Evolutionary conservation across 1,284 basidiomycete species (phyloP), one percentile per base, ranked within the genome.

Genomic region (Hemileia vastatrix): DNA sequence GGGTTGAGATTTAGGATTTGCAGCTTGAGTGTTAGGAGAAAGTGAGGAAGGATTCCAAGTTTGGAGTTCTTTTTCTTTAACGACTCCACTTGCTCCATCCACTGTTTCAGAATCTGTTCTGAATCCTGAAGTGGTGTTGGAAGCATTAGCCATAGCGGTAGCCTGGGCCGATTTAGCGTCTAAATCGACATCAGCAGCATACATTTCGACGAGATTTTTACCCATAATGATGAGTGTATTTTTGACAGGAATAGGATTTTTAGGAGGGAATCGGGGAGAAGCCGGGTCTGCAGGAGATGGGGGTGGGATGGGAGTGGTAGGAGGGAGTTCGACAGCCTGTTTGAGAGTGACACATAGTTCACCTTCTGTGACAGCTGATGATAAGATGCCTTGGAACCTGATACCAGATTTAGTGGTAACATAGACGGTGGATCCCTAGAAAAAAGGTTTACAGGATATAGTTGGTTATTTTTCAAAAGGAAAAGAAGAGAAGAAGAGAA

Each of bases 61-160:
- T 73, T 90, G 85, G 49, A 94, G 79, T 70, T 90, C 89, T 59
- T 90, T 86, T 71, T 90, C 87, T 53, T 83, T 83, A 31, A 67
- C 65, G 54, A 58, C 61, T 13, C 79, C 70, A 18, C 76, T 76
- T 57, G 79, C 59, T 1, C 71, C 80, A 67, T 81, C 81, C 68
- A 83, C 84, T 71, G 95, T 94, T 70, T 94, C 91, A 18, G 83
- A 80, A 74, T 95, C 91, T 27, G 90, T 95, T 68, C 87, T 83
- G 81, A 95, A 93, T 3, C 31, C 44, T n/a, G 32, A 6, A 1
- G 43, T 45, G 40, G 83, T 54, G 48, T 70, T 89, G 87, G 75
- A 32, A 57, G 27, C 44, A 55, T 6, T 24, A 36, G 40, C 32
- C 18, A 54, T 33, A 33, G 47, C 31, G 51, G 45, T 33, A n/a